Base-by-base conservation (phyloP, 1,284 basidiomycete species). In the Mycena sp. region DNA sequence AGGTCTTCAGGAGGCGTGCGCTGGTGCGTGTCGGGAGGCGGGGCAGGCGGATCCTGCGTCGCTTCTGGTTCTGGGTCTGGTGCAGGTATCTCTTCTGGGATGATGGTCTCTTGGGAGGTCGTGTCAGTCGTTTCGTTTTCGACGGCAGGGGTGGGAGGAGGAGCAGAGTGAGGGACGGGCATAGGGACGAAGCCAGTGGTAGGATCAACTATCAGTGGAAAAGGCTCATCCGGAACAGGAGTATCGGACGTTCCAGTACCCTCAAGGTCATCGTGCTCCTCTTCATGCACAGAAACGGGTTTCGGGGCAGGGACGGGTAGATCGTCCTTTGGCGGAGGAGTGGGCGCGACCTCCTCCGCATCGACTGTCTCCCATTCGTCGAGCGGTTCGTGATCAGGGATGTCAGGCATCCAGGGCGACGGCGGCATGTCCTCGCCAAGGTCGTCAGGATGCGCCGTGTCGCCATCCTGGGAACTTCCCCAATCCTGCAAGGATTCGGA, bases 281-380 rank as follows among this genome's bases (percentile, higher is more conserved):
- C 60, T 6, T 46, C 63, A 3, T 23, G 26, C 25, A n/a, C 12
- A 32, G 54, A 38, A 21, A 38, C 19, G n/a, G n/a, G n/a, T n/a
- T n/a, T n/a, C n/a, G n/a, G n/a, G n/a, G n/a, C n/a, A 11, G 19
- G 17, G 3, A 41, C 12, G 16, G 30, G 16, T 12, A 16, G n/a
- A 9, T 38, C 45, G 10, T 58, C 56, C 32, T 65, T 55, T 11
- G 57, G 57, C 10, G 59, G 38, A 30, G 44, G 29, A 14, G 30
- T 45, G 21, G 56, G 37, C 17, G 30, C 40, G 32, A 52, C 59
- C 26, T 56, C 64, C 21, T 50, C 60, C 1, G 43, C 51, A 17
- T 56, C 23, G 23, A 67, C 58, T 9, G 65, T 67, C 28, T 67
- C 65, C 65, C 65, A 67, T 12, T 67, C 65, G 0, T 64, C 65